phyloP scores from a whole-genome alignment of 495 filamentous ascomycete species.

The Penicillium egyptiacum region DNA sequence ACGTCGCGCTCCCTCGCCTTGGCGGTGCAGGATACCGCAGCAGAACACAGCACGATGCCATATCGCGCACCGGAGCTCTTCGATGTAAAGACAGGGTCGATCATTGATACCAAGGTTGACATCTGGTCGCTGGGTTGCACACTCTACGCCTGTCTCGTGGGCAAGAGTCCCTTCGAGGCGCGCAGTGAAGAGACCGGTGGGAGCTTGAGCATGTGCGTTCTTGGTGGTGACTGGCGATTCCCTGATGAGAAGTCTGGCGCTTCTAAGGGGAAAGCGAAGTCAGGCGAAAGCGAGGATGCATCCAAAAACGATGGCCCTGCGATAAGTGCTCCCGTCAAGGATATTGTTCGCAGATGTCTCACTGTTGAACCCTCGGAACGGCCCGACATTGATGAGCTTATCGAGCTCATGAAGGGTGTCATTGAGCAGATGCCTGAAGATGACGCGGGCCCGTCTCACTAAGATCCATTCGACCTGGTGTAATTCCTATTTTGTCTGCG shows the following conservation, averaged over 20 bases:
- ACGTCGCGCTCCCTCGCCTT: constrained; percentile 89
- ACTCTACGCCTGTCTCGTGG: constrained; percentile 90
- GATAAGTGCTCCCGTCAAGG: constrained; percentile 76
- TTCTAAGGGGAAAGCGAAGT: constrained; percentile 56
- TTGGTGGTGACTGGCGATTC: constrained; percentile 92
- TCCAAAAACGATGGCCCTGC: constrained; percentile 31
- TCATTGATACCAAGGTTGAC: constrained; percentile 95
- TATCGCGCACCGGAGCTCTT: constrained; percentile 98
- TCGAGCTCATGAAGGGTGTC: constrained; percentile 72
- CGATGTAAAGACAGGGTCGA: constrained; percentile 90
- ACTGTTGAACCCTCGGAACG: constrained; percentile 89
- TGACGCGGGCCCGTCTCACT: constrained; percentile 34
- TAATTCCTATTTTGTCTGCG: background rate
- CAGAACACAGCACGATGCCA: constrained; percentile 96
- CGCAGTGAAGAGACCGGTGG: constrained; percentile 94
- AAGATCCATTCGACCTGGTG: background rate
- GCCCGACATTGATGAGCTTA: constrained; percentile 88
- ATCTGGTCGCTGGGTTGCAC: constrained; percentile 98
- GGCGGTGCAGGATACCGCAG: constrained; percentile 88
- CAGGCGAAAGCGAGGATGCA: constrained; percentile 27
- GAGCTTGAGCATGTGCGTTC: constrained; percentile 83
- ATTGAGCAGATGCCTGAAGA: constrained; percentile 74
- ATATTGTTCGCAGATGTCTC: constrained; percentile 84
- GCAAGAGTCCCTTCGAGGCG: constrained; percentile 95
- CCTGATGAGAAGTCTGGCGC: constrained; percentile 70